phyloP scores from a whole-genome alignment of 1,284 basidiomycete genomes.

The Trichosporon faecale region DNA sequence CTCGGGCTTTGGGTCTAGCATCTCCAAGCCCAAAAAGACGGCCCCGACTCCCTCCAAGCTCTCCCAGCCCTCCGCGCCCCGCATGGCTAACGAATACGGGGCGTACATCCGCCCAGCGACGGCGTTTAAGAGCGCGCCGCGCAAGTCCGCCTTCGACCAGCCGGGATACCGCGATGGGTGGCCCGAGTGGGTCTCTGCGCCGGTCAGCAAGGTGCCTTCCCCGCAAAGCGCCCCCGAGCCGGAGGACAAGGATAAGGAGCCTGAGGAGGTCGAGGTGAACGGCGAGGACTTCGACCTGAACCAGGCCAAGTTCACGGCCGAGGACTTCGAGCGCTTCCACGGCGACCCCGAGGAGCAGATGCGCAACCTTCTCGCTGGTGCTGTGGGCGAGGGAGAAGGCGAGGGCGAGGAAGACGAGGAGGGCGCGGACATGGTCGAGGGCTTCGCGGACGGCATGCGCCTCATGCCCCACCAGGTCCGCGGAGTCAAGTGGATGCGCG shows the following conservation, averaged over 20 bases:
- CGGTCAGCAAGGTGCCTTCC: conserved; percentile 10
- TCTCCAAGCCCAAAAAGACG: conserved; percentile 18
- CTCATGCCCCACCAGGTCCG: conserved; percentile 81
- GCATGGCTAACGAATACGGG: conserved; percentile 1
- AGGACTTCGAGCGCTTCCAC: conserved; percentile 34
- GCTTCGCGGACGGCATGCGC: conserved; percentile 65
- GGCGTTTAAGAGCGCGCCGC: conserved; percentile 17
- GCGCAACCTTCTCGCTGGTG: conserved; percentile 53
- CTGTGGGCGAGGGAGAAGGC: conserved; percentile 50
- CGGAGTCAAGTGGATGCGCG: conserved; percentile 81
- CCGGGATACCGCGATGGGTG: conserved; percentile 27
- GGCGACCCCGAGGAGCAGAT: conserved; percentile 59
- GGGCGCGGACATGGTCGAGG: conserved; percentile 64
- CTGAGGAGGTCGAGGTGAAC: conserved; percentile 29
- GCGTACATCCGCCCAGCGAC: conserved; percentile 45
- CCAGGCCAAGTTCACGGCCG: conserved; percentile 32
- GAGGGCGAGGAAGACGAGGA: conserved; percentile 57
- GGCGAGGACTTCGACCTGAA: conserved; percentile 45
- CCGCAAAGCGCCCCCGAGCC: not conserved
- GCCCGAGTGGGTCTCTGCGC: conserved; percentile 29
- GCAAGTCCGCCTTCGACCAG: conserved; percentile 16
- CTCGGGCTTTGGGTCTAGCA: conserved; percentile 17
- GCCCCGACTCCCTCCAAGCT: not conserved
- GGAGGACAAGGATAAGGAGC: not conserved
- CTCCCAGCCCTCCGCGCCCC: not conserved